Conservation (phyloP, 805 yeast genomes). For the Wickerhamiella australiensis region DNA sequence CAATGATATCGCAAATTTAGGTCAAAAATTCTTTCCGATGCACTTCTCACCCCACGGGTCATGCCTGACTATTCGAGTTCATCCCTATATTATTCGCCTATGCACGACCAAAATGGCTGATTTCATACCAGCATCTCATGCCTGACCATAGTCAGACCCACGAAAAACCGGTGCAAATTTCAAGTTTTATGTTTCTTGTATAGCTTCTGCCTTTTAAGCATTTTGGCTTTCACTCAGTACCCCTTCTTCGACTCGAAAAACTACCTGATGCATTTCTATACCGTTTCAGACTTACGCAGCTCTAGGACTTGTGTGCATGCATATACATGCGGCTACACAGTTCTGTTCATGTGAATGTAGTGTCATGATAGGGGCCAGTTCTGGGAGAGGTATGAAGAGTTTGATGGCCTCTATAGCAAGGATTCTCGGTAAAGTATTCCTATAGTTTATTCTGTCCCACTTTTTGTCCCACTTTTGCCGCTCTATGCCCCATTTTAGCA, state of each 20-base stretch:
- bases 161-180: neutral
- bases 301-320: neutral
- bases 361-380: too few relatives aligned
- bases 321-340: neutral
- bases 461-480: neutral
- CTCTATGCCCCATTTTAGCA: neutral
- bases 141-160: neutral
- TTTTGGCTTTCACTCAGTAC: neutral
- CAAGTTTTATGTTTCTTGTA: too few relatives aligned
- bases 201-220: too few relatives aligned
- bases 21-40: too few relatives aligned
- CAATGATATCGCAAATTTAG: too few relatives aligned
- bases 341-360: neutral
- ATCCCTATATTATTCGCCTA: neutral
- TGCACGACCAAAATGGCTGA: neutral
- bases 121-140: neutral
- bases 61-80: too few relatives aligned
- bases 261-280: neutral
- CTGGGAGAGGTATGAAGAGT: too few relatives aligned
- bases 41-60: too few relatives aligned
- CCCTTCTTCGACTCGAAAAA: neutral
- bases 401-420: too few relatives aligned
- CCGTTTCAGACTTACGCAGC: neutral
- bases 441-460: neutral
- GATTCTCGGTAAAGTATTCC: too few relatives aligned